phyloP scores from a whole-genome alignment of 257 asterid genomes.

The Cordia subcordata region DNA sequence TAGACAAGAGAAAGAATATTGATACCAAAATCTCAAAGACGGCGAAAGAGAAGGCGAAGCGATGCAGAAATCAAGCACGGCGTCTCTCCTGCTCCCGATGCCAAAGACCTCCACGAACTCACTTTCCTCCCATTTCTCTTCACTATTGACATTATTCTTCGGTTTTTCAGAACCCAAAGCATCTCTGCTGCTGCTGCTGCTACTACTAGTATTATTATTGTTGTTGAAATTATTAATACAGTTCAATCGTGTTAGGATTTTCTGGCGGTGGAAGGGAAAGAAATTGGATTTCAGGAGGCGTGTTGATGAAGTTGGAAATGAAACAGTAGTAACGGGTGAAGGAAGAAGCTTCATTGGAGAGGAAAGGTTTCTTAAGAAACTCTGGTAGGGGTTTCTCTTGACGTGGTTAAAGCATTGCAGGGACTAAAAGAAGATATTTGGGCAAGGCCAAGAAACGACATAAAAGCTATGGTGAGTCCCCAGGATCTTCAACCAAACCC shows the following conservation, averaged over 20 bases:
- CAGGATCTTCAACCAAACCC: too few species aligned
- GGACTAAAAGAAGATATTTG: neutral
- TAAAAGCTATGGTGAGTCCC: too few species aligned
- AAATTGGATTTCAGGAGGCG: neutral
- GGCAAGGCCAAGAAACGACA: too few species aligned
- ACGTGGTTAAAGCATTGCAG: neutral
- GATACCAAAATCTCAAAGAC: slow-evolving; percentile 72
- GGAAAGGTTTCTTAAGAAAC: too few species aligned
- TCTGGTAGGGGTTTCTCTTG: neutral
- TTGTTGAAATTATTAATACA: neutral
- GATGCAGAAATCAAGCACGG: slow-evolving; percentile 68
- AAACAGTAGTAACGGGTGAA: neutral
- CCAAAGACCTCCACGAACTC: slow-evolving; percentile 67
- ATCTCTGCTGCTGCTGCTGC: neutral
- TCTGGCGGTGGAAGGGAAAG: neutral
- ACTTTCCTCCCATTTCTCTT: slow-evolving; percentile 23
- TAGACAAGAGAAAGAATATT: neutral
- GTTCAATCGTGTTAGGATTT: neutral
- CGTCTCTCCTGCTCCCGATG: slow-evolving; percentile 78
- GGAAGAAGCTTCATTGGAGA: neutral
- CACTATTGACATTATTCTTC: neutral
- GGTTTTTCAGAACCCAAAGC: neutral
- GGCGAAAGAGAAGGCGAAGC: slow-evolving; percentile 61
- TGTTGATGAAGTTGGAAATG: neutral
- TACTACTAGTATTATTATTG: neutral